Base-by-base conservation (phyloP, 306 rosid genomes). In the Benincasa hispida region DNA sequence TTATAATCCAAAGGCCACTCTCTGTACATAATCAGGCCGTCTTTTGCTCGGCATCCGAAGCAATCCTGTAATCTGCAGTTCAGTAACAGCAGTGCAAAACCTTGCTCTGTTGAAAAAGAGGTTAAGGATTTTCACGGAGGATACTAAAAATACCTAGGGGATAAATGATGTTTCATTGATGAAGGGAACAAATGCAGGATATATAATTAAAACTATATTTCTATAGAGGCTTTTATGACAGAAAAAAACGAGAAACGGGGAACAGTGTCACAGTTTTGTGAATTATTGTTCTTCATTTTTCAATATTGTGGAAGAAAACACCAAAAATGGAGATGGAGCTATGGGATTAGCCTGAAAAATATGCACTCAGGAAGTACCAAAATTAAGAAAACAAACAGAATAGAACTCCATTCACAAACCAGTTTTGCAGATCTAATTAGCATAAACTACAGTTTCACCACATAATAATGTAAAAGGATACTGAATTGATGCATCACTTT, bases 11-110 rank as follows among this genome's bases (percentile, higher is more conserved):
- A 94, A 94, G 67, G 92, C 94, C 53, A 91, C 88, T 84, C 97
- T 86, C 75, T 94, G 97, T 56, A 90, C 95, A 84, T 48, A 91
- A 79, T 94, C 91, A 8, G 90, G 86, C 55, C 98, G 97, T 78
- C 93, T 91, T 87, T 89, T 91, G 89, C 89, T 86, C 13, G 96
- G 96, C 96, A 91, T 87, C 82, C 96, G 91, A 68, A 94, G 81
- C 67, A 94, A 87, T 48, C 96, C 98, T 8, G 91, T 83, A 73
- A 94, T 89, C 86, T 89, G 97, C 62, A 94, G 86, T 86, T 94
- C 96, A 9, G 88, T 84, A 47, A 91, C 87, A 75, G 95, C 96
- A 82, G 83, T 86, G 83, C 98, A 94, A 89, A 94, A 91, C 74
- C 96, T 90, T 34, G 97, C 98, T 89, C 95, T 93, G 68, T 77